Base-by-base conservation (phyloP, 169 alveolate genomes). In the Babesia gibsoni region DNA sequence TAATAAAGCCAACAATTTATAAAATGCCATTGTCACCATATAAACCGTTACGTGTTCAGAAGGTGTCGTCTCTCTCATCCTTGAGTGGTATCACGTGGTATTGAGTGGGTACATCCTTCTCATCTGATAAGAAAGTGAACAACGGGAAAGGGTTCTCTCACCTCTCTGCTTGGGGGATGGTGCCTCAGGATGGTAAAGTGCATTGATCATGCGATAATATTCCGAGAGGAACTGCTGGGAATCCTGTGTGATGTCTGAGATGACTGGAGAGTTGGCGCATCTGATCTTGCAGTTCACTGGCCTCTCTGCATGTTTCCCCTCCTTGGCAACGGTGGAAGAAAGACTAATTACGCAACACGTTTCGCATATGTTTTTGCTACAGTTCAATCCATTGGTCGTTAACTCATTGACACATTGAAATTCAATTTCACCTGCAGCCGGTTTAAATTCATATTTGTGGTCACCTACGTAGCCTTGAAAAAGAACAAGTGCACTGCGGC, bases 251-350 rank as follows among this genome's bases (percentile, higher is more conserved):
- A 77, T 53, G 37, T 77, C 75, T n/a, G 82, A 63, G 5, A 59
- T 53, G 8, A 68, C 52, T 41, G 73, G 74, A 20, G 86, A 77
- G 58, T 77, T 77, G 52, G 67, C 46, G 39, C 86, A 77, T 8
- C 86, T 37, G 39, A 67, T 67, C 30, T 67, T 53, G 61, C 86
- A 77, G 67, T 58, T 77, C 18, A 77, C 75, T 1, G 86, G 86
- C 33, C 52, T n/a, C 9, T 54, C 53, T 1, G 74, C 27, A 16
- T 65, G 58, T 5, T 42, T 35, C 42, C 23, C 33, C 29, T 67
- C 86, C 52, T 56, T 32, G 29, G 52, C 56, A 45, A 27, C 63
- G 39, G 56, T 56, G 3, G 80, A 22, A 20, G 82, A 57, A 52
- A 77, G 52, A 53, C 86, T 77, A 20, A 77, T 25, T 2, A 64